Percentiles rank a stretch among this genome's conserved stretches.
Evolutionary conservation across 805 yeast genomes (phyloP).

Genomic region (Cyberlindnera xishuangbannaensis): DNA sequence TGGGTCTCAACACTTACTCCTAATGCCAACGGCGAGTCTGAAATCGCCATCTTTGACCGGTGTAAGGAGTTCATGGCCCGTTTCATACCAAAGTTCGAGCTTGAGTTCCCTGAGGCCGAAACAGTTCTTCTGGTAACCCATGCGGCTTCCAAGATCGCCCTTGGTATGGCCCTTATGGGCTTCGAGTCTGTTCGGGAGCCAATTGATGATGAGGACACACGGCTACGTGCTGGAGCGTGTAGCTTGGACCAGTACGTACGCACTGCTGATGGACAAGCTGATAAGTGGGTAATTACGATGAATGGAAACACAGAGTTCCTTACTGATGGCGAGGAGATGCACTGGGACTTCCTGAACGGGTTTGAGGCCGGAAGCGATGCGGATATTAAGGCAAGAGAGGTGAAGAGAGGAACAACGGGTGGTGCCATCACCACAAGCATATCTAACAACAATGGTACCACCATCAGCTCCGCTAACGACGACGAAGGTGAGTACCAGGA

Average conservation of each 20-base stretch:
- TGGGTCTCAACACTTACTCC: conserved; percentile 60
- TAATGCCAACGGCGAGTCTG: conserved; percentile 65
- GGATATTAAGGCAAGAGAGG: conserved; percentile 57
- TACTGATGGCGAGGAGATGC: conserved; percentile 82
- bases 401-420: too few relatives aligned
- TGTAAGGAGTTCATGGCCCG: conserved; percentile 46
- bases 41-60: conserved; percentile 61
- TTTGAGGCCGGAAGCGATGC: conserved; percentile 90
- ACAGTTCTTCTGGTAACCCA: conserved; percentile 76
- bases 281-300: conserved; percentile 53
- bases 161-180: conserved; percentile 71
- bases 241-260: conserved; percentile 62
- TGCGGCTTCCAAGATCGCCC: conserved; percentile 88
- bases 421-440: too few relatives aligned
- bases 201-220: conserved; percentile 39
- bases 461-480: too few relatives aligned
- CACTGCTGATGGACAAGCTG: too few relatives aligned
- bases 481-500: conserved; percentile 34
- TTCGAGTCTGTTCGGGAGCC: conserved; percentile 45
- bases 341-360: conserved; percentile 76
- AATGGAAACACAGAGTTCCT: conserved; percentile 75
- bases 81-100: conserved; percentile 55
- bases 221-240: conserved; percentile 75
- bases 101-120: conserved; percentile 51
- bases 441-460: too few relatives aligned